Evolutionary conservation across 495 filamentous ascomycete genomes (phyloP).

Genomic region (Saxophila tyrrhenica): DNA sequence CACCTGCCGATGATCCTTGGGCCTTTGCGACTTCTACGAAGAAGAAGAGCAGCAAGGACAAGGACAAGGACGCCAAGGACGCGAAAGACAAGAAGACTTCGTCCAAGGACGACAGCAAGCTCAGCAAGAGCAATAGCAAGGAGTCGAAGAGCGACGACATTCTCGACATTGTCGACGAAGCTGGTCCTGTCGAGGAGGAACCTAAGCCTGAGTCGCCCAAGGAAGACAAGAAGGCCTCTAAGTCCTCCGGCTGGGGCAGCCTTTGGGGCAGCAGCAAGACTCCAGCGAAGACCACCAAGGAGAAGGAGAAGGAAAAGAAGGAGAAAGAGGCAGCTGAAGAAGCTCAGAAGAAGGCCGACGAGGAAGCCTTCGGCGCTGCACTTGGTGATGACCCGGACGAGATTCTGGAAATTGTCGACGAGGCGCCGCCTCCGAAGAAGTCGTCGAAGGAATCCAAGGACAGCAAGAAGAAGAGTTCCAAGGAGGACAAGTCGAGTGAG

Average conservation of each 20-base stretch:
- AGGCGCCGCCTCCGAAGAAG: conserved; percentile 19
- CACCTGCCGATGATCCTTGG: conserved; percentile 23
- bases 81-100: conserved; percentile 14
- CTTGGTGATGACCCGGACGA: conserved; percentile 27
- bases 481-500: conserved; percentile 15
- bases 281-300: conserved; percentile 14
- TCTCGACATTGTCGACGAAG: conserved; percentile 17
- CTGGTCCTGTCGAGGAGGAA: neutral
- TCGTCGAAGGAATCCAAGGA: conserved; percentile 20
- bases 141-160: conserved; percentile 20
- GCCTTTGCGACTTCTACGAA: neutral
- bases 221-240: conserved; percentile 14
- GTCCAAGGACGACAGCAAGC: neutral
- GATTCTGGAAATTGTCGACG: conserved; percentile 23
- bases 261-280: conserved; percentile 13
- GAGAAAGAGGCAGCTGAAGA: conserved; percentile 15
- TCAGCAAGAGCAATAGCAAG: conserved; percentile 16
- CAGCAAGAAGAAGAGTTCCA: conserved; percentile 11
- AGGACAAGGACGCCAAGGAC: conserved; percentile 2
- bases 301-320: conserved; percentile 13
- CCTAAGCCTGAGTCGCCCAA: conserved; percentile 5
- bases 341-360: conserved; percentile 15
- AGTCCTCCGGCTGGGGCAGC: conserved; percentile 10
- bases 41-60: conserved; percentile 21
- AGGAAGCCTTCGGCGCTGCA: conserved; percentile 19